These are phyloP conservation scores for Termitomyces sp. DNA, from an alignment of 768 basidiomycete genomes.

Conservation along the genomic window DNA sequence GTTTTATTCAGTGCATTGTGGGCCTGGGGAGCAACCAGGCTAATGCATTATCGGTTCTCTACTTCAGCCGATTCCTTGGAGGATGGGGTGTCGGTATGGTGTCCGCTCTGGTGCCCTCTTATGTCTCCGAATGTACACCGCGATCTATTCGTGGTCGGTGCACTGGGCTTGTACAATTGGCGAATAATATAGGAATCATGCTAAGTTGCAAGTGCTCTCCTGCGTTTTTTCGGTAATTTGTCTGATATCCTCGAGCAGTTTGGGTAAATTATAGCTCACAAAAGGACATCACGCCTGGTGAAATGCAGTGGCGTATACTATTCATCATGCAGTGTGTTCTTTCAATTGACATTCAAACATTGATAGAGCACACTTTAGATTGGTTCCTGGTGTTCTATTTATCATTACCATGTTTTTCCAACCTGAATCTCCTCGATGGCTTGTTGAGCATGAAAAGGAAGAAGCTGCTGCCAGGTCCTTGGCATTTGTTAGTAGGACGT, in stretches of 20 bases:
- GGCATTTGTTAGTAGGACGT: constrained; percentile 27
- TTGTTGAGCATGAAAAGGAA: constrained; percentile 40
- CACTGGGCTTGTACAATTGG: constrained; percentile 36
- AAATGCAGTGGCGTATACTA: constrained; percentile 49
- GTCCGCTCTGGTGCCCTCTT: constrained; percentile 42
- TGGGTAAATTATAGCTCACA: constrained; percentile 44
- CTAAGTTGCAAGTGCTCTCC: constrained; percentile 25
- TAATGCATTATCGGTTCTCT: constrained; percentile 32
- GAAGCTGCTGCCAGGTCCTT: constrained; percentile 34
- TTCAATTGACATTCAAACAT: not conserved
- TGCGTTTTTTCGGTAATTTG: not conserved
- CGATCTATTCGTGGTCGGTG: constrained; percentile 43
- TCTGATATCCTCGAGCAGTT: constrained; percentile 18
- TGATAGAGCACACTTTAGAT: constrained; percentile 11
- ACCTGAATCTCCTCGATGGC: constrained; percentile 54
- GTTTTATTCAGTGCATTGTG: constrained; percentile 37
- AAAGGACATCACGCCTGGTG: constrained; percentile 26
- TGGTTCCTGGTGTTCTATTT: constrained; percentile 48
- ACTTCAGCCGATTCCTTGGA: constrained; percentile 48
- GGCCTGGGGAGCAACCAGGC: constrained; percentile 32
- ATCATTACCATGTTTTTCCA: constrained; percentile 39
- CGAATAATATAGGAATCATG: constrained; percentile 31
- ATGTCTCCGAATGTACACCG: constrained; percentile 46
- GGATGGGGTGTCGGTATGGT: constrained; percentile 59
- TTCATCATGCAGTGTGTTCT: constrained; percentile 37